phyloP scores from a whole-genome alignment of 768 basidiomycete species.

The Boletus coccyginus region DNA sequence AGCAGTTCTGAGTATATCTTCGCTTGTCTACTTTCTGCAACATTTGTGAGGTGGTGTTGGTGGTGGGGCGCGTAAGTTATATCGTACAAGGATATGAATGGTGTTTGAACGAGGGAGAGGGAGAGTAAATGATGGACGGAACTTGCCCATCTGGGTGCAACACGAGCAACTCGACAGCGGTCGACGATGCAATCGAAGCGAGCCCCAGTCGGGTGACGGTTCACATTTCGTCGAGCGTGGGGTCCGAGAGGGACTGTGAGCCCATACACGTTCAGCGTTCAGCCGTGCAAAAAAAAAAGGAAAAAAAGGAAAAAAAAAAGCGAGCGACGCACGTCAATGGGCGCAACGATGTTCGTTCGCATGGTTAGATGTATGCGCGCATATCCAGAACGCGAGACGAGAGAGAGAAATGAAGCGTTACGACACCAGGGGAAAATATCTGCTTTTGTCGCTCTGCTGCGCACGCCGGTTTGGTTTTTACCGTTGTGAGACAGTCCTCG shows the following conservation, averaged over 20 bases:
- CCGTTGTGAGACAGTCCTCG: slow-evolving; percentile 88
- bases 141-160: slow-evolving; percentile 84
- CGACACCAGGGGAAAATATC: slow-evolving; percentile 92
- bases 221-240: slow-evolving; percentile 98
- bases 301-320: too few relatives aligned
- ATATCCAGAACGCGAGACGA: too few relatives aligned
- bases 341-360: slow-evolving; percentile 91
- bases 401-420: slow-evolving; percentile 40
- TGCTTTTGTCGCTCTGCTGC: slow-evolving; percentile 82
- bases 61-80: too few relatives aligned
- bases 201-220: slow-evolving; percentile 94
- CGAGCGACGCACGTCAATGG: slow-evolving; percentile 69
- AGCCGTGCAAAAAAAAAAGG: too few relatives aligned
- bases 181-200: slow-evolving; percentile 90
- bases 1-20: too few relatives aligned
- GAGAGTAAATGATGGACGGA: neutral
- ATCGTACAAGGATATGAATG: too few relatives aligned
- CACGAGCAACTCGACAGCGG: slow-evolving; percentile 89
- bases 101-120: too few relatives aligned
- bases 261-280: too few relatives aligned
- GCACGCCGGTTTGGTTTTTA: slow-evolving; percentile 87
- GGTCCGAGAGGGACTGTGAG: slow-evolving; percentile 66
- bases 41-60: too few relatives aligned
- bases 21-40: too few relatives aligned
- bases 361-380: neutral